phyloP scores from a whole-genome alignment of 352 stramenopile species.

The Phytophthora ramorum region DNA sequence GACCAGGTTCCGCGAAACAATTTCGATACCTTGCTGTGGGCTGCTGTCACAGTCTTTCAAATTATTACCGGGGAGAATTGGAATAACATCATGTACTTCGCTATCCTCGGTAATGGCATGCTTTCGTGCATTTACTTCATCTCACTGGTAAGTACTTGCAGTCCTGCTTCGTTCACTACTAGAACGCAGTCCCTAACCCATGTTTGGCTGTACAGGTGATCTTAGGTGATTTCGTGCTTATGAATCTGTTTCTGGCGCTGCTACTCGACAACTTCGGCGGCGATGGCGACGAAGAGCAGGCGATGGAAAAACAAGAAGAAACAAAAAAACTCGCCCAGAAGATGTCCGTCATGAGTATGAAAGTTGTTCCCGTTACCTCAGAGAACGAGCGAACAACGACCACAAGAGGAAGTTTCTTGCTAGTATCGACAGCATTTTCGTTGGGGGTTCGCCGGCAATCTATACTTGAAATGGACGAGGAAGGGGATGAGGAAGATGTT shows the following conservation, averaged over 20 bases:
- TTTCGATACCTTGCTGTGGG: conserved; percentile 89
- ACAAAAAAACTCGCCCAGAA: conserved; percentile 57
- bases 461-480: conserved; percentile 35
- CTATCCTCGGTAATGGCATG: conserved; percentile 80
- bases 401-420: conserved; percentile 19
- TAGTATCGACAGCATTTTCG: conserved; percentile 14
- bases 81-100: conserved; percentile 95
- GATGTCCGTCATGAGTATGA: conserved; percentile 69
- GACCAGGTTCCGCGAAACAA: conserved; percentile 77
- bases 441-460: conserved; percentile 28
- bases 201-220: conserved; percentile 62
- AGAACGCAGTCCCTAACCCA: neutral
- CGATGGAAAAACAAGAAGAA: conserved; percentile 57
- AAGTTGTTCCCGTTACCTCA: conserved; percentile 43
- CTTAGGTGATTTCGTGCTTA: conserved; percentile 91
- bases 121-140: conserved; percentile 87
- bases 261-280: conserved; percentile 92
- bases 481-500: conserved; percentile 49
- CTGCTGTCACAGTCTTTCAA: conserved; percentile 91
- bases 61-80: conserved; percentile 96
- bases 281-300: conserved; percentile 66
- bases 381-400: conserved; percentile 31
- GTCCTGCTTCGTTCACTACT: neutral
- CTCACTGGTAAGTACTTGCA: conserved; percentile 53
- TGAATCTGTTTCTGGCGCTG: conserved; percentile 96